Evolutionary conservation across 768 basidiomycete genomes (phyloP), one percentile per base, ranked within the genome.

Genomic region (Lyophyllum shimeji): DNA sequence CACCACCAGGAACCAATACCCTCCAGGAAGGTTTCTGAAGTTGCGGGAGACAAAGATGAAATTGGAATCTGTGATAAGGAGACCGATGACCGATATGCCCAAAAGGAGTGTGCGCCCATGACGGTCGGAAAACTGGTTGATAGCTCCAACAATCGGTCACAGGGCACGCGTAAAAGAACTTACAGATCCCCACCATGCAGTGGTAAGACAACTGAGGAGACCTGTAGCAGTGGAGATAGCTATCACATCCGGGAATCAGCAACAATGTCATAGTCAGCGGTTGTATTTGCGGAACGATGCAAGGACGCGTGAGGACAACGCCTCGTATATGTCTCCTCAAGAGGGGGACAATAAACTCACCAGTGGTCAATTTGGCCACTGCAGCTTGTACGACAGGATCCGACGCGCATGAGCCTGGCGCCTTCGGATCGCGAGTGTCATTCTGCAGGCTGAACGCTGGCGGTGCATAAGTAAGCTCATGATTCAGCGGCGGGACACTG

Each of bases 171-270:
- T 8, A 18, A 18, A 15, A 45, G 43, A 3, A 76, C 86, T 68
- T 69, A 89, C 88, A 51, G 86, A 79, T 53, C 89, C 88, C 94
- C 94, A 96, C 82, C 86, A 95, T 2, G 83, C 90, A 12, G 87
- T 86, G 2, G 92, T 93, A 31, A 95, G 65, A 58, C 90, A 89
- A 29, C 84, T 80, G 31, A 96, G 73, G 49, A 92, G 69, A 8
- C 94, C 94, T 73, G 83, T 83, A 8, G 79, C 74, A 2, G 85
- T 75, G 0, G 82, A 70, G 65, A 90, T 85, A 20, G 79, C 89
- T 92, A 61, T 21, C 18, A 53, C n/a, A 21, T 45, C 44, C 54
- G 56, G 52, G 61, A 29, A 59, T 53, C 23, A 15, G 18, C 13
- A n/a, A n/a, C n/a, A n/a, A n/a, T n/a, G n/a, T n/a, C n/a, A n/a